These are phyloP conservation scores for Salvia rosmarinus DNA, from an alignment of 257 asterid genomes.

Conservation along the genomic window DNA sequence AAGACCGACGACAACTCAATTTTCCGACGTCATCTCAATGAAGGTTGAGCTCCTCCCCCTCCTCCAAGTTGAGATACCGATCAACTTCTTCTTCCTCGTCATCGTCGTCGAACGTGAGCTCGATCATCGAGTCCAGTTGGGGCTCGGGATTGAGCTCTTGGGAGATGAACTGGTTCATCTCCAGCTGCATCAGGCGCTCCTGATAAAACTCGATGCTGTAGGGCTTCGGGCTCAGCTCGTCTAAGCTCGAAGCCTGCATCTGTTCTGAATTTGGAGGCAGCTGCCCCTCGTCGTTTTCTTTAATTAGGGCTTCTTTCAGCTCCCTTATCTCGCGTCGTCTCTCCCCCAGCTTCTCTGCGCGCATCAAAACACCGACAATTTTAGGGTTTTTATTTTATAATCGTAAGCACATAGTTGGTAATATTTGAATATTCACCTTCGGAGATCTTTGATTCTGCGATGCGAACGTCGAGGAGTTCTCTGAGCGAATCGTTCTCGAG, in stretches of 20 bases:
- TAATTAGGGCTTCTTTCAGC: neutral
- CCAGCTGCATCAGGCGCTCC: neutral
- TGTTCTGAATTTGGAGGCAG: too few species aligned
- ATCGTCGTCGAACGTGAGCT: neutral
- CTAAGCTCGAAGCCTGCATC: too few species aligned
- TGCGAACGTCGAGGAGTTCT: neutral
- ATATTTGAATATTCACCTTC: neutral
- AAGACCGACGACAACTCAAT: too few species aligned
- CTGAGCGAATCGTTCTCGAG: neutral
- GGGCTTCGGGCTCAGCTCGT: too few species aligned
- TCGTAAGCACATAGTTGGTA: too few species aligned
- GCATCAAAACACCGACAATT: neutral
- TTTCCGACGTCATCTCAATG: too few species aligned
- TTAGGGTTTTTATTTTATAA: neutral
- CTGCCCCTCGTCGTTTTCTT: too few species aligned
- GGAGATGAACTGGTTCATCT: neutral
- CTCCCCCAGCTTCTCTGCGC: neutral
- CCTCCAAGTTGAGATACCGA: neutral
- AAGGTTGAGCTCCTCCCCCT: too few species aligned
- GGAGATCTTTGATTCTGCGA: neutral
- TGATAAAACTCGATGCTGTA: slow-evolving; percentile 8
- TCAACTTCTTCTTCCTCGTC: neutral
- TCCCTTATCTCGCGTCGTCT: neutral
- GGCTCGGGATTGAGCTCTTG: neutral
- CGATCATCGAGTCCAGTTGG: too few species aligned